These are phyloP conservation scores for Hansenula lynferdii DNA, from an alignment of 1,139 yeast species.

Conservation along the genomic window DNA sequence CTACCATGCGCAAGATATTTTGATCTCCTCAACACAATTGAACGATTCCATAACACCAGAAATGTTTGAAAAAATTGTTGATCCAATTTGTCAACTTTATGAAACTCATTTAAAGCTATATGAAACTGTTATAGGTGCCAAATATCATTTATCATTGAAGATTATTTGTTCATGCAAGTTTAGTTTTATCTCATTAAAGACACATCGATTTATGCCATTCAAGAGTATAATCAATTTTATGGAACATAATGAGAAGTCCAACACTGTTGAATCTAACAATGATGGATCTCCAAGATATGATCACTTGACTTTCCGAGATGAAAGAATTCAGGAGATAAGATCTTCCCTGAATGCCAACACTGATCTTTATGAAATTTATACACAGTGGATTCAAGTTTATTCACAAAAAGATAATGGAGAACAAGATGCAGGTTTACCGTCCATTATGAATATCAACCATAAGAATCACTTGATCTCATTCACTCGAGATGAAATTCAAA, in stretches of 20 bases:
- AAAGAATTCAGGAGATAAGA: not conserved
- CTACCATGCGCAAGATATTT: not conserved
- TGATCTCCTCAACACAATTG: not conserved
- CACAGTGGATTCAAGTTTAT: conserved; percentile 1
- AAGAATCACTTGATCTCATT: not conserved
- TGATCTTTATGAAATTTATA: not conserved
- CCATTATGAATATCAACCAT: not conserved
- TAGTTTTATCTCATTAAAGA: not conserved
- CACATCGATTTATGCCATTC: not conserved
- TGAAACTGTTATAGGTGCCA: not conserved
- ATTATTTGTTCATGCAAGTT: conserved; percentile 1
- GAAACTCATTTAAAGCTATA: not conserved
- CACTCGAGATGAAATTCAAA: not conserved
- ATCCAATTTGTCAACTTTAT: not conserved
- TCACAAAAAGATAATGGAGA: not conserved
- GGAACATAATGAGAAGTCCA: not conserved
- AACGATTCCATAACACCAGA: no score
- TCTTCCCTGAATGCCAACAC: not conserved
- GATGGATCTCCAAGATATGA: no score
- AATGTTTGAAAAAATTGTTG: not conserved
- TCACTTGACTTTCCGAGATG: no score
- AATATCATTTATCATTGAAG: conserved; percentile 1
- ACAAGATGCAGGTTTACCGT: not conserved
- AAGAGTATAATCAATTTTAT: not conserved
- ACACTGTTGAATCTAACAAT: no score